Percentiles rank a stretch among this genome's conserved stretches.
Conservation (phyloP, 2,329 filamentous ascomycete genomes). For the Grosmannia penicillata region DNA sequence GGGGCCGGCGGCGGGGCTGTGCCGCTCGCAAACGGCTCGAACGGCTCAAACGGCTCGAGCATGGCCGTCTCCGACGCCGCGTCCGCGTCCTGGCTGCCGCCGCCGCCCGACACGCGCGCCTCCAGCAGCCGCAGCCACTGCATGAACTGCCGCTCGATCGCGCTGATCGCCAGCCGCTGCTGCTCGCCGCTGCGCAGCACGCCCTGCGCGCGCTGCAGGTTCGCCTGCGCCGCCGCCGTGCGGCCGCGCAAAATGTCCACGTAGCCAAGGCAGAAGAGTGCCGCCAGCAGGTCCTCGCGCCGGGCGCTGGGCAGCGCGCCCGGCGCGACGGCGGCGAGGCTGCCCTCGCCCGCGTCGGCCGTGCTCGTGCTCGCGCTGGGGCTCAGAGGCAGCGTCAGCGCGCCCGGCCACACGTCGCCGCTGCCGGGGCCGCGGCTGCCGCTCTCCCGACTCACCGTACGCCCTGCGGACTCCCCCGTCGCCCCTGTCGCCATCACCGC, state of each 20-base stretch:
- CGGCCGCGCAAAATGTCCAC: conserved; percentile 30
- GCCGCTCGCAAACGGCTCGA: no score
- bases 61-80: no score
- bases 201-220: conserved; percentile 32
- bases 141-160: conserved; percentile 31
- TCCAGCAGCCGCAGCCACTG: conserved; percentile 41
- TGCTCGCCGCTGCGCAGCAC: conserved; percentile 28
- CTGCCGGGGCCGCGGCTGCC: no score
- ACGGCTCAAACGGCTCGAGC: no score
- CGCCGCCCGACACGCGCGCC: conserved; percentile 38
- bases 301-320: conserved; percentile 15
- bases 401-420: no score
- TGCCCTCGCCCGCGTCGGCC: not conserved
- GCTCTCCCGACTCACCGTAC: no score
- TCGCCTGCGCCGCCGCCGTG: conserved; percentile 30
- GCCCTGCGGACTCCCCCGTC: no score
- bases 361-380: not conserved
- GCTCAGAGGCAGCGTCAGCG: no score
- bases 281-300: conserved; percentile 29
- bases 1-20: not conserved
- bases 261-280: conserved; percentile 39
- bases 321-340: not conserved
- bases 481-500: conserved; percentile 15
- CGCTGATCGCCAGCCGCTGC: conserved; percentile 18
- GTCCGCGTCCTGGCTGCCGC: no score